A percentile compares a stretch with the other conserved stretches of the same genome.
These are phyloP conservation scores for Volvox reticuliferus DNA, from an alignment of 139 green algal genomes.

Conservation along the genomic window DNA sequence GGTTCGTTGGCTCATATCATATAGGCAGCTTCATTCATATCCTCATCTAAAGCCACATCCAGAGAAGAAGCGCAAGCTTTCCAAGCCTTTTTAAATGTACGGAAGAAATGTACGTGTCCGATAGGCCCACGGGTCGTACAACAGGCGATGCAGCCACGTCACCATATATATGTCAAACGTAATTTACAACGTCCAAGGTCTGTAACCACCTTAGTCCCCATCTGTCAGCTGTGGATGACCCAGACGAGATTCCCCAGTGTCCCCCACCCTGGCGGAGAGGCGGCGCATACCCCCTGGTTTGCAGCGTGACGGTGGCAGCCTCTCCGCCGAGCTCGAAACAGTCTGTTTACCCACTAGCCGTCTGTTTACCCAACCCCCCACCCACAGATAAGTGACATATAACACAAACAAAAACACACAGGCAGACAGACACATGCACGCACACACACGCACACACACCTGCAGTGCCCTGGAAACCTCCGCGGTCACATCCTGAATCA, in stretches of 20 bases:
- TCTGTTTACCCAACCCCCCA: too few species aligned
- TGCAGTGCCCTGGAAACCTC: background rate
- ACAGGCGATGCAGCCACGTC: too few species aligned
- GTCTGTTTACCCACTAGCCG: background rate
- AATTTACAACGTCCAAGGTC: background rate
- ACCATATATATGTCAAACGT: background rate
- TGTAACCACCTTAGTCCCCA: background rate
- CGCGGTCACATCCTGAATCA: background rate
- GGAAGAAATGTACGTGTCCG: background rate
- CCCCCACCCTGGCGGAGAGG: too few species aligned
- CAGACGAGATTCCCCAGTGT: background rate
- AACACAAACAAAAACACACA: too few species aligned
- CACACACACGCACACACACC: background rate
- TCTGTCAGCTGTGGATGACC: background rate
- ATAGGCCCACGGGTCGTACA: background rate
- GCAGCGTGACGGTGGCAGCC: too few species aligned
- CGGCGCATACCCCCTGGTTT: too few species aligned
- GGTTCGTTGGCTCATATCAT: background rate
- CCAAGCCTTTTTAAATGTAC: background rate
- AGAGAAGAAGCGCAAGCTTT: background rate
- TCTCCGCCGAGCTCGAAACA: background rate
- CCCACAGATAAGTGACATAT: background rate
- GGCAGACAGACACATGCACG: background rate
- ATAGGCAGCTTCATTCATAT: background rate
- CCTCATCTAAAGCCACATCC: background rate